Conservation (phyloP, 2,329 filamentous ascomycete species). For the Colletotrichum lindemuthianum region DNA sequence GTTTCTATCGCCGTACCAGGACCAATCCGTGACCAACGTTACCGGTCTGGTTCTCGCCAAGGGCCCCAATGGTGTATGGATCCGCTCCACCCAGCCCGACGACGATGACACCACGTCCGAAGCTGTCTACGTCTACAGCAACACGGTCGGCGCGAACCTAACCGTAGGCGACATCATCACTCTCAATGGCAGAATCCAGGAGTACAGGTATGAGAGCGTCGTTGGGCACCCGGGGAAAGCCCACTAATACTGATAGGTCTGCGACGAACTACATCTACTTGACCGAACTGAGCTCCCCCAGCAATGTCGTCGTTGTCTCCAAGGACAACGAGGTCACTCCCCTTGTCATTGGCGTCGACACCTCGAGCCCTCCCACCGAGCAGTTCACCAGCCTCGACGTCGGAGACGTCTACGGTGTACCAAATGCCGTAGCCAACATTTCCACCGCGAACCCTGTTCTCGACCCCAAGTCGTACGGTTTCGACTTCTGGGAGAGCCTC, state of each 20-base stretch:
- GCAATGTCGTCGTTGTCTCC: constrained; percentile 63
- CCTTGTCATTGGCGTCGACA: constrained; percentile 69
- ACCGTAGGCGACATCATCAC: constrained; percentile 71
- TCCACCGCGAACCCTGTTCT: constrained; percentile 69
- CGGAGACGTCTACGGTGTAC: constrained; percentile 72
- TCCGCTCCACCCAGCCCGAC: constrained; percentile 69
- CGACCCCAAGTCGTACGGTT: constrained; percentile 68
- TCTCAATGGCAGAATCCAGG: constrained; percentile 67
- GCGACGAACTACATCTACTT: constrained; percentile 67
- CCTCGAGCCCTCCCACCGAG: constrained; percentile 66
- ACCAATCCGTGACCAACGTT: constrained; percentile 66
- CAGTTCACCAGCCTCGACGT: constrained; percentile 70
- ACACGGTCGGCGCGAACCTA: constrained; percentile 59
- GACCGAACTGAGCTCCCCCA: constrained; percentile 69
- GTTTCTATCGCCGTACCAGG: constrained; percentile 70
- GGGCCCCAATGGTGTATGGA: constrained; percentile 69
- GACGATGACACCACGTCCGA: constrained; percentile 68
- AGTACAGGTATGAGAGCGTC: constrained; percentile 56
- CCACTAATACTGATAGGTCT: constrained; percentile 50
- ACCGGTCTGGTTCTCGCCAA: constrained; percentile 73
- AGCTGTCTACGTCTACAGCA: constrained; percentile 72
- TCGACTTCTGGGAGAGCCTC: constrained; percentile 80
- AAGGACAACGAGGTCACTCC: constrained; percentile 64
- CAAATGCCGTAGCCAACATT: constrained; percentile 68
- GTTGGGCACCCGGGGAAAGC: neutral